A percentile compares a stretch with the other conserved stretches of the same genome.
phyloP scores from a whole-genome alignment of 768 basidiomycete genomes.

The Pholiota molesta region DNA sequence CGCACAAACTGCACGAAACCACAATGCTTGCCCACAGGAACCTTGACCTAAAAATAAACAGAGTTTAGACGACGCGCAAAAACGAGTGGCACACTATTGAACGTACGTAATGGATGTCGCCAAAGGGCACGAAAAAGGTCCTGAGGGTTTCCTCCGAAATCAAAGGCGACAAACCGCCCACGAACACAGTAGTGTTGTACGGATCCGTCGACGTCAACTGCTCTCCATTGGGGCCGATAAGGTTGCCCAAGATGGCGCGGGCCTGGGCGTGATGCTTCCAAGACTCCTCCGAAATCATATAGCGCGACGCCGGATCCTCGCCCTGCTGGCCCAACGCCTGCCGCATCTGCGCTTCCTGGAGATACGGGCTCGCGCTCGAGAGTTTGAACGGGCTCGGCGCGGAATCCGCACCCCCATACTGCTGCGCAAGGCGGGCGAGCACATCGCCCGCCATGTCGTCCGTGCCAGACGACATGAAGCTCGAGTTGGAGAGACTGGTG shows the following conservation, averaged over 20 bases:
- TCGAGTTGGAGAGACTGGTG: constrained; percentile 53
- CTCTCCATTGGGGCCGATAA: constrained; percentile 87
- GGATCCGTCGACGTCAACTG: constrained; percentile 88
- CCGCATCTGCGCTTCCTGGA: constrained; percentile 42
- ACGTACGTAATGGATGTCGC: constrained; percentile 89
- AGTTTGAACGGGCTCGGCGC: constrained; percentile 32
- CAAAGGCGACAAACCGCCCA: constrained; percentile 85
- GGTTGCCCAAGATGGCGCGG: constrained; percentile 77
- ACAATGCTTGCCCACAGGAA: constrained; percentile 95
- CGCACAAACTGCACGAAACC: constrained; percentile 95
- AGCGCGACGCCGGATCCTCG: constrained; percentile 48
- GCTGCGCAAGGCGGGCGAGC: constrained; percentile 51
- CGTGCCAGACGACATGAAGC: constrained; percentile 52
- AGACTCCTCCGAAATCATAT: constrained; percentile 70
- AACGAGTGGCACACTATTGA: not conserved
- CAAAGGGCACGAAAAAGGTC: constrained; percentile 91
- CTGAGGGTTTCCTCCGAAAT: constrained; percentile 91
- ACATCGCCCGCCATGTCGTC: constrained; percentile 55
- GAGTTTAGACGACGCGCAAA: constrained; percentile 15
- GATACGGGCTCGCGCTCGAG: constrained; percentile 39
- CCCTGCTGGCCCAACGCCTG: constrained; percentile 32
- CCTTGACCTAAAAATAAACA: constrained; percentile 70
- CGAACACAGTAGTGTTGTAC: constrained; percentile 96
- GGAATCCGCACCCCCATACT: constrained; percentile 39
- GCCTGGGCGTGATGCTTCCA: constrained; percentile 88